Evolutionary conservation across 129 eudicot species (phyloP).

Genomic region (Glebionis coronaria): DNA sequence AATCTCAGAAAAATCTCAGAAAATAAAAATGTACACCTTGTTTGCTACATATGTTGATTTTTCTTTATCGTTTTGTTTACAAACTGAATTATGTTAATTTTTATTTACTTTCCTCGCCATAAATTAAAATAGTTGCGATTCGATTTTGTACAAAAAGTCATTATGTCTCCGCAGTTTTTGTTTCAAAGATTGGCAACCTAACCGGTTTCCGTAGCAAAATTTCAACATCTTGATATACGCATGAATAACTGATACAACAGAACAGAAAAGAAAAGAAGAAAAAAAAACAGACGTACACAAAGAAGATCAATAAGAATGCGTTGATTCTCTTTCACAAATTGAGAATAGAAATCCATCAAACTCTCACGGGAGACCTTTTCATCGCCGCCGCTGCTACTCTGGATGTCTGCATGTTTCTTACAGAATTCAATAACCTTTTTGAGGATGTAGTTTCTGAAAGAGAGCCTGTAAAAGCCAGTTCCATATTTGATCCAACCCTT

Average conservation of each 20-base stretch:
- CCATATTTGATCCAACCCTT: not conserved
- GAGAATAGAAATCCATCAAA: not conserved
- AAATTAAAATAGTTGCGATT: not conserved
- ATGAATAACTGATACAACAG: not conserved
- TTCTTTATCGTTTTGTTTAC: too few species aligned
- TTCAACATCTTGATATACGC: not conserved
- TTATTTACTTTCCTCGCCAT: not conserved
- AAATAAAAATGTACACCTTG: too few species aligned
- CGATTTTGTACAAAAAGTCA: not conserved
- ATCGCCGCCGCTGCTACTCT: not conserved
- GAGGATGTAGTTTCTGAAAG: not conserved
- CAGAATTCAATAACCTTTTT: not conserved
- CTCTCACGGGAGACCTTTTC: not conserved
- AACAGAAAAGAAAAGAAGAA: not conserved
- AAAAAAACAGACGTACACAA: not conserved
- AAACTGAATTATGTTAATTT: not conserved
- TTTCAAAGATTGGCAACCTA: not conserved
- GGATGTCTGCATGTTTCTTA: not conserved
- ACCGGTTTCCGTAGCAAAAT: not conserved
- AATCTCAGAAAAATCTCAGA: too few species aligned
- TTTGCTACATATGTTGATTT: too few species aligned
- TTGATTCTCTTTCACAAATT: slow-evolving; percentile 1
- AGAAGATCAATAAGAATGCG: not conserved
- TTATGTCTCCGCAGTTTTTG: not conserved
- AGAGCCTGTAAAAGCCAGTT: not conserved